Percentiles rank a stretch among this genome's conserved stretches.
Conservation (phyloP, 805 yeast genomes). For the Martiniozyma abietophila region DNA sequence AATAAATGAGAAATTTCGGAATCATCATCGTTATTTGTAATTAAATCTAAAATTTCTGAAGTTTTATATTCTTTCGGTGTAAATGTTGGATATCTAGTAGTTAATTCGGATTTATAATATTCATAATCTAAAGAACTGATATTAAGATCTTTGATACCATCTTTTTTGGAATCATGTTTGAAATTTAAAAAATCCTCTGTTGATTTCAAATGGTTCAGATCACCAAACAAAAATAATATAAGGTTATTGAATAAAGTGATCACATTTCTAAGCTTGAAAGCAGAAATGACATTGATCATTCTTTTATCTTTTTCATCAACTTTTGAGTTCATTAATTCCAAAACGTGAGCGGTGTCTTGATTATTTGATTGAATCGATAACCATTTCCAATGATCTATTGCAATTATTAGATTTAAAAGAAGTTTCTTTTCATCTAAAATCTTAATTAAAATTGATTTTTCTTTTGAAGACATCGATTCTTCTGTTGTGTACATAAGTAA, state of each 20-base stretch:
- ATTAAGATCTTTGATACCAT: conserved; percentile 5
- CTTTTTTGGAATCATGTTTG: conserved; percentile 21
- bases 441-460: conserved; percentile 5
- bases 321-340: conserved; percentile 10
- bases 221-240: conserved; percentile 57
- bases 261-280: conserved; percentile 46
- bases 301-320: conserved; percentile 17
- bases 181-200: conserved; percentile 39
- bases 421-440: conserved; percentile 27
- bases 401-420: conserved; percentile 34
- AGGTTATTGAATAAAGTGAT: conserved; percentile 45
- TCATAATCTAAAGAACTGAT: conserved; percentile 84
- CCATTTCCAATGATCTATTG: conserved; percentile 66
- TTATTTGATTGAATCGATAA: conserved; percentile 19
- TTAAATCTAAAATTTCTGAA: conserved; percentile 35
- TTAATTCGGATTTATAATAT: conserved; percentile 65
- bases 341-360: conserved; percentile 10
- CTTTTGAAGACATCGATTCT: no score
- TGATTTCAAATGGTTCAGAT: conserved; percentile 26
- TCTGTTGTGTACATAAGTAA: conserved; percentile 10
- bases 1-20: conserved; percentile 25
- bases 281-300: conserved; percentile 13
- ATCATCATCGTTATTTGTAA: conserved; percentile 19
- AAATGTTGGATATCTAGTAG: conserved; percentile 67
- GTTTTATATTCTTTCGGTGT: conserved; percentile 40